Percentiles rank a stretch among this genome's conserved stretches.
Evolutionary conservation across 139 green algal species (phyloP).

Genomic region (Chlamydomonas incerta): DNA sequence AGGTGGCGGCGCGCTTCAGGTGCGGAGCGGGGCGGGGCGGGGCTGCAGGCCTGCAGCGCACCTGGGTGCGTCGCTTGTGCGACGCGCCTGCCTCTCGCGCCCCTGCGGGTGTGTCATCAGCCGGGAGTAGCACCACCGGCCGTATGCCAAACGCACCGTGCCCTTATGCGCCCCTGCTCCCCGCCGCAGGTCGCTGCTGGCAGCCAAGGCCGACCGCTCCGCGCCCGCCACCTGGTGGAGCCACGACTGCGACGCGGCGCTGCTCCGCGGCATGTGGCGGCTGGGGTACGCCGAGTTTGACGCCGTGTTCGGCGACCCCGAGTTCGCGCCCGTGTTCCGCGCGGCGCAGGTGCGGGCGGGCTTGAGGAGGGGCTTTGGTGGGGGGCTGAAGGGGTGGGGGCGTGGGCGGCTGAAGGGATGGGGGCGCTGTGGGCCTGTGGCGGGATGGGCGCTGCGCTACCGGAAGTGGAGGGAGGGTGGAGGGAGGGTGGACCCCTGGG

Average conservation of each 20-base stretch:
- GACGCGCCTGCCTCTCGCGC: no score
- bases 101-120: no score
- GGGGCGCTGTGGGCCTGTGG: not conserved
- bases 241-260: conserved; percentile 34
- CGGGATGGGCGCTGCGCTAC: no score
- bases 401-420: not conserved
- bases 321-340: conserved; percentile 12
- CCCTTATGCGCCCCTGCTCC: no score
- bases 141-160: no score
- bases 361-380: no score
- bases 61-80: no score
- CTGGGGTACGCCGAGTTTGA: conserved; percentile 38
- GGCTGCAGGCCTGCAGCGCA: no score
- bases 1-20: not conserved
- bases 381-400: not conserved
- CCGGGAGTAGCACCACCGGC: no score
- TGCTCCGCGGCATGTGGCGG: conserved; percentile 17
- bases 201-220: conserved; percentile 8
- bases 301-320: conserved; percentile 22
- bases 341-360: conserved; percentile 3
- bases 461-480: no score
- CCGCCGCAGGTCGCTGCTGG: not conserved
- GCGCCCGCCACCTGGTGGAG: conserved; percentile 35
- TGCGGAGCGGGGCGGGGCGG: no score
- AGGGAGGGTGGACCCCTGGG: no score